A percentile compares a stretch with the other conserved stretches of the same genome.
These are phyloP conservation scores for Sporothrix dimorphospora DNA, from an alignment of 2,329 filamentous ascomycete species.

Conservation along the genomic window DNA sequence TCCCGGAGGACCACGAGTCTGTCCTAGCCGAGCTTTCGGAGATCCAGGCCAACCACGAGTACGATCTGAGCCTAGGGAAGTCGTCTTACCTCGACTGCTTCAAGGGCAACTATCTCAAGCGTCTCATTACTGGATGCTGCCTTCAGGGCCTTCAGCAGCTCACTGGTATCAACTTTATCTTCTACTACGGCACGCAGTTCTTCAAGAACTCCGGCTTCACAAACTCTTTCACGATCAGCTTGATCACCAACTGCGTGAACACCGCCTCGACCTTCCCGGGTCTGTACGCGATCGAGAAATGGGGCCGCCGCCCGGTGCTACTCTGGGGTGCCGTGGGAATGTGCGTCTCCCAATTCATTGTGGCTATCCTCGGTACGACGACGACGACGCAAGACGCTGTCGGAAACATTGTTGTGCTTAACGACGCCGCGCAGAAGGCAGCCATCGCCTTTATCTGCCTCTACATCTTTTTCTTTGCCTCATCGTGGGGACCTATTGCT, in stretches of 20 bases:
- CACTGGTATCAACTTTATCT: conserved; percentile 63
- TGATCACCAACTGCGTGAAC: conserved; percentile 69
- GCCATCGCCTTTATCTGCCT: conserved; percentile 67
- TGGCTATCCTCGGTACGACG: conserved; percentile 60
- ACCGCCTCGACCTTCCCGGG: conserved; percentile 65
- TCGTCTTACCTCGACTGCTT: conserved; percentile 57
- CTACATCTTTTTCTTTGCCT: conserved; percentile 76
- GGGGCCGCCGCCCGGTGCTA: conserved; percentile 67
- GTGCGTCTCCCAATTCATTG: conserved; percentile 62
- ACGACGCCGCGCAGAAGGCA: conserved; percentile 56
- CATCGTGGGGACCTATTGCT: conserved; percentile 64
- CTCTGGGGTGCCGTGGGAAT: conserved; percentile 69
- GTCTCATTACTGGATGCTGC: conserved; percentile 67
- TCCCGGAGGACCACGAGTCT: conserved; percentile 3
- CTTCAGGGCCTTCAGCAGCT: conserved; percentile 69
- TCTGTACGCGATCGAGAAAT: conserved; percentile 64
- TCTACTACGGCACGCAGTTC: conserved; percentile 65
- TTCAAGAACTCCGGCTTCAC: conserved; percentile 59
- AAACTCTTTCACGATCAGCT: conserved; percentile 60
- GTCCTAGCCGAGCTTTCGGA: conserved; percentile 59
- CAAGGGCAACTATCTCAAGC: conserved; percentile 54
- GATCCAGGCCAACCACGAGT: conserved; percentile 67
- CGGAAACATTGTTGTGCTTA: conserved; percentile 56
- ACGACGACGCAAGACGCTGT: conserved; percentile 54
- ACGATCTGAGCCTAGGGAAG: conserved; percentile 58